These are phyloP conservation scores for Logfia minima DNA, from an alignment of 129 eudicot genomes.

Conservation along the genomic window DNA sequence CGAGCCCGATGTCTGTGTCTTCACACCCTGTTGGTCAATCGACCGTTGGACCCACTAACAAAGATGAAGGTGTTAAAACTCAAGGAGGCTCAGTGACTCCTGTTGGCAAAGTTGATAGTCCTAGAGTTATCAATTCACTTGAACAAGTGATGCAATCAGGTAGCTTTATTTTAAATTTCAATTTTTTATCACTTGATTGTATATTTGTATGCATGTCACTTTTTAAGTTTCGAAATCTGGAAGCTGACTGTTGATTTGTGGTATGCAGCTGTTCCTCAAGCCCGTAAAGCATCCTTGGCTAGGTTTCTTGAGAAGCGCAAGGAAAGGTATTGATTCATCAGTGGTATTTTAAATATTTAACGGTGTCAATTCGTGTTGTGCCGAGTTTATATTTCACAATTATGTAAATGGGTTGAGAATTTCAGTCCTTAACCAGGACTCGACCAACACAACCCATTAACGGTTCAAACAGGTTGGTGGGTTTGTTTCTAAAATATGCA, in stretches of 20 bases:
- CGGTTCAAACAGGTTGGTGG: no score
- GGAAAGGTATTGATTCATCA: slow-evolving; percentile 49
- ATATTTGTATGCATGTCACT: not conserved
- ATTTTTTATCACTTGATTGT: not conserved
- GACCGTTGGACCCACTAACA: slow-evolving; percentile 30
- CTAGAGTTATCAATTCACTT: slow-evolving; percentile 35
- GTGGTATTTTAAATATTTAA: not conserved
- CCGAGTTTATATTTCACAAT: no score
- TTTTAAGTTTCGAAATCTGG: slow-evolving; percentile 9
- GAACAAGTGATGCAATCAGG: slow-evolving; percentile 44
- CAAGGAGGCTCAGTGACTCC: slow-evolving; percentile 27
- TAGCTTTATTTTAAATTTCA: not conserved
- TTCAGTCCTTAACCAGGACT: not conserved
- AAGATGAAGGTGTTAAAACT: slow-evolving; percentile 32
- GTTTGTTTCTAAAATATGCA: no score
- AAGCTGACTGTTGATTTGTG: slow-evolving; percentile 17
- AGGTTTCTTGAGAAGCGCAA: slow-evolving; percentile 81
- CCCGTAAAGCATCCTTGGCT: slow-evolving; percentile 72
- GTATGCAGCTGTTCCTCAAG: slow-evolving; percentile 68
- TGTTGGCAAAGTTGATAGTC: slow-evolving; percentile 37
- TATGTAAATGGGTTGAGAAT: not conserved
- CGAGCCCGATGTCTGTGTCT: slow-evolving; percentile 44
- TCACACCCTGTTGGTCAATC: slow-evolving; percentile 35
- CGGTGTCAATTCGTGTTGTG: not conserved
- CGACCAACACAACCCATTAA: not conserved